Evolutionary conservation across 106 monocot genomes (phyloP).

Genomic region (Hemerocallis citrina): DNA sequence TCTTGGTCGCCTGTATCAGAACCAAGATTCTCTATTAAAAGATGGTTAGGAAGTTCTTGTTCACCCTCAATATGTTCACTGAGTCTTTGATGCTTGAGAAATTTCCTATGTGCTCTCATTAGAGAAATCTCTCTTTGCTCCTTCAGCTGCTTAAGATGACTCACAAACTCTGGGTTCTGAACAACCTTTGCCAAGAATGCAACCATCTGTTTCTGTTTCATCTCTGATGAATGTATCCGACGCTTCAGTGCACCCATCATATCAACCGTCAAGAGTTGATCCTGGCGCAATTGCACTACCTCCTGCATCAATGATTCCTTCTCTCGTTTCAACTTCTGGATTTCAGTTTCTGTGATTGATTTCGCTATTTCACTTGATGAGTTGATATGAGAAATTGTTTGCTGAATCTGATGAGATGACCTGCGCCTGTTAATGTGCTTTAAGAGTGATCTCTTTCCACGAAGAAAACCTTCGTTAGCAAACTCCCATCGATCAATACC

Average conservation of each 20-base stretch:
- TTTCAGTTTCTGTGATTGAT: slow-evolving; percentile 23
- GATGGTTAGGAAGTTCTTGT: slow-evolving; percentile 1
- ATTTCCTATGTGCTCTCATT: slow-evolving; percentile 22
- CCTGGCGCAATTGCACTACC: slow-evolving; percentile 34
- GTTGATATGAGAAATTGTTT: slow-evolving; percentile 4
- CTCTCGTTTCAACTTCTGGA: slow-evolving; percentile 39
- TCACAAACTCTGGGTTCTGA: slow-evolving; percentile 38
- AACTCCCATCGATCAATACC: slow-evolving; percentile 70
- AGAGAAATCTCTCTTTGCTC: slow-evolving; percentile 20
- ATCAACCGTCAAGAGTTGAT: slow-evolving; percentile 32
- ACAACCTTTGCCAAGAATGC: slow-evolving; percentile 64
- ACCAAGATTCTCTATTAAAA: slow-evolving; percentile 18
- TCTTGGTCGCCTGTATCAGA: slow-evolving; percentile 4
- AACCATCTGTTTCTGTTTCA: slow-evolving; percentile 61
- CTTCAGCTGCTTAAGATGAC: slow-evolving; percentile 27
- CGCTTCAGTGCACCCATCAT: slow-evolving; percentile 40
- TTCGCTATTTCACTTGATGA: slow-evolving; percentile 19
- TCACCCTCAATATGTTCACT: background rate
- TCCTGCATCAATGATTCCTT: slow-evolving; percentile 45
- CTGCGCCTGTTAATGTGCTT: slow-evolving; percentile 56
- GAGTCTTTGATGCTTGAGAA: slow-evolving; percentile 31
- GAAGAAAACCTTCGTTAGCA: slow-evolving; percentile 61
- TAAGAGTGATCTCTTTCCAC: slow-evolving; percentile 35
- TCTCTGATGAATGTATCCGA: slow-evolving; percentile 49
- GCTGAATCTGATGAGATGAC: slow-evolving; percentile 30